Evolutionary conservation across 768 basidiomycete species (phyloP), one percentile per base, ranked within the genome.

Genomic region (Suillus fuscotomentosus): DNA sequence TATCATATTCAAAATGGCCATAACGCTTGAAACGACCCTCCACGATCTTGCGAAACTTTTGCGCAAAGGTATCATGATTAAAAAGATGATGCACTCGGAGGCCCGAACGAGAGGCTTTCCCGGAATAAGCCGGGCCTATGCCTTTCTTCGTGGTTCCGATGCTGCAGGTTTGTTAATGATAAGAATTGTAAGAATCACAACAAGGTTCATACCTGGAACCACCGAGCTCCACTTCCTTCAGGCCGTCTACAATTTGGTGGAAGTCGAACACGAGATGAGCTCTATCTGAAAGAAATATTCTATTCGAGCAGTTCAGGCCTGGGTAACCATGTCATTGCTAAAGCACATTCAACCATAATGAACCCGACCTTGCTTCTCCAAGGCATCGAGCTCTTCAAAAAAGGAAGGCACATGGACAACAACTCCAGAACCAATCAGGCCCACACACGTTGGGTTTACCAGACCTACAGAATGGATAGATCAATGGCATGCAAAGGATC

Each of bases 71-170:
- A 3, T 86, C 84, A 68, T 85, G 85, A 75, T 96, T 92, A 78
- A 97, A 97, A 53, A 99, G 85, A 78, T 99, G 97, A 79, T 99
- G 97, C 1, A 99, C 88, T 59, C 97, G 88, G 54, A 99, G 84
- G 62, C 97, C 97, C 0, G 95, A 97, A 55, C 97, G 90, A 13
- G 95, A 97, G 17, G 97, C 95, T 78, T 99, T 99, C 59, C 91
- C 92, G 60, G 96, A 97, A 82, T 99, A 99, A 14, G 97, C 92
- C 76, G 97, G 97, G 77, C 97, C 97, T 72, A 99, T 99, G 60
- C 97, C 97, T 76, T 89, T 94, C 86, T 92, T 95, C 57, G 97
- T 99, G 41, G 97, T 99, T 31, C 97, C 97, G 73, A 99, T 99
- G 77, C 92, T 94, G 70, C 20, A 42, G 62, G 55, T 60, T 34